Base-by-base conservation (phyloP, 2,329 filamentous ascomycete genomes). In the Trichothecium roseum region DNA sequence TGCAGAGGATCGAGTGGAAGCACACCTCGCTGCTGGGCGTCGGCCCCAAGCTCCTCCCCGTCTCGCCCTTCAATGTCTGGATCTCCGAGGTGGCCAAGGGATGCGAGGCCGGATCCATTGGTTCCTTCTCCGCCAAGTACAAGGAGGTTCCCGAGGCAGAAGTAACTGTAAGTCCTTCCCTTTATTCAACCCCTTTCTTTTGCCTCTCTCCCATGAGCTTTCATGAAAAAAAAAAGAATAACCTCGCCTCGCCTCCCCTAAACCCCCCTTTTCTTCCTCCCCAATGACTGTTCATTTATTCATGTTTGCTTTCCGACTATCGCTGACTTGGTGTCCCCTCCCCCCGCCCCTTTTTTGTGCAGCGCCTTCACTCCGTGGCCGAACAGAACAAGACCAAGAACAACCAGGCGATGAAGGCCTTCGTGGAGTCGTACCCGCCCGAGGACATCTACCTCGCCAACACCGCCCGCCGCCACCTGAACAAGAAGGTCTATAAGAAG, bases 361-460 rank as follows among this genome's bases (percentile, higher is more conserved):
- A 69, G 64, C 50, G 45, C 27, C 28, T 35, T 18, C 28, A 50
- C n/a, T 56, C 51, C 18, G 37, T 50, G 3, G 43, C 59, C 42
- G 73, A 74, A 55, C 54, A 52, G 32, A 42, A 46, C 15, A 40
- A 45, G 45, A 71, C 71, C 46, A 45, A 51, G 8, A 56, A 50
- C 8, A 45, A 50, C 14, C 57, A 57, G 20, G 20, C 20, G 20
- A 10, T 24, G 47, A 60, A 64, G 52, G 52, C 57, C 13, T 76
- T 72, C 71, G 50, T 74, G n/a, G 54, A 64, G 40, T 54, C 50
- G 18, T 49, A 64, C 44, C 50, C 62, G 4, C 51, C 56, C 3
- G 47, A 51, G 34, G 52, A 57, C 20, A 65, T 74, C 36, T 41
- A 47, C 32, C 40, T 52, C 3, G 70, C 72, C 41, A 74, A 72